Base-by-base conservation (phyloP, 2,329 filamentous ascomycete species). In the Rhynchosporium secalis region DNA sequence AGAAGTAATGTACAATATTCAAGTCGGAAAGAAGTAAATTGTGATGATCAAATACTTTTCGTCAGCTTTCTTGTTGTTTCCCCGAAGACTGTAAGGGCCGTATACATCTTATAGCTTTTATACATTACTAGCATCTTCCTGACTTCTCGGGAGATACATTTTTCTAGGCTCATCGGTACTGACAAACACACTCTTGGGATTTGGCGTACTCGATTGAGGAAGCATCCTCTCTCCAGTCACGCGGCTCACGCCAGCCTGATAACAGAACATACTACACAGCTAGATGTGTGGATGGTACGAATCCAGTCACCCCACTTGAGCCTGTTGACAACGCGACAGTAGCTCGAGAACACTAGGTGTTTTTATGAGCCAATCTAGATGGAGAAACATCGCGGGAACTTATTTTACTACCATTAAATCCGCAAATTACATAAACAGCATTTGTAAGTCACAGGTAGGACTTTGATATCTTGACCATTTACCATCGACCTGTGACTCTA, bases 301-400 rank as follows among this genome's bases (percentile, higher is more conserved):
- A 29, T 4, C 29, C 43, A 20, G 20, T n/a, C 28, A 46, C 54
- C 54, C 40, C 54, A 43, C 54, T 56, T 13, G 7, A 45, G 45
- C 40, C 33, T 61, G 52, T 54, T 61, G 54, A 61, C 59, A 61
- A 41, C 29, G 31, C 51, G 48, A 41, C 13, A 31, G 40, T 10
- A 36, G 26, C 48, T 20, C 15, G 5, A 15, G n/a, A 20, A 26
- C 20, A 8, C 15, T 29, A 43, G 46, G 47, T 20, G 20, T 43
- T 45, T 40, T 20, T 1, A 10, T 3, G 31, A 36, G 40, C 51
- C 59, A 56, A 56, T 10, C 59, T 51, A 40, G 31, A 56, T 61
- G 10, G 31, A 40, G 52, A 54, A 52, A 41, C 43, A 47, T 20
- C 41, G 15, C n/a, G 45, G 29, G 13, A 38, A 3, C 46, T 5